Base-by-base conservation (phyloP, 768 basidiomycete genomes). In the Naematelia aurantialba region DNA sequence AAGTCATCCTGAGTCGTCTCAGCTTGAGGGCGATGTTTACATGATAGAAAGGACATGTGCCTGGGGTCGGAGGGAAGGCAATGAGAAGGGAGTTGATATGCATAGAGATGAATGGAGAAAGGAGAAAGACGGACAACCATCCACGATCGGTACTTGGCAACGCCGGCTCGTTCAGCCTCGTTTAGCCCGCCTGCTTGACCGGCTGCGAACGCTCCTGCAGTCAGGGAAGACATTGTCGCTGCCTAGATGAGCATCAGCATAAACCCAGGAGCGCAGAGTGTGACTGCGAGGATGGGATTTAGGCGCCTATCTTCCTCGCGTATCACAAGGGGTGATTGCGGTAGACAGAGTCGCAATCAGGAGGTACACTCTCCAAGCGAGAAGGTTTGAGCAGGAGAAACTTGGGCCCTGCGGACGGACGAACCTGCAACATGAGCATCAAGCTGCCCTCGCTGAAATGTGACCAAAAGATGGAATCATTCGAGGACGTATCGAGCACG, bases 371-470 rank as follows among this genome's bases (percentile, higher is more conserved):
- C 61, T 44, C 30, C 56, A 52, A 22, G 52, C 1, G 24, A 30
- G 21, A 45, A 53, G n/a, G 53, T n/a, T n/a, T n/a, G 1, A 59
- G 52, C 4, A 46, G 39, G 21, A 68, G 53, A n/a, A n/a, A n/a
- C n/a, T n/a, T n/a, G n/a, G n/a, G n/a, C n/a, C n/a, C n/a, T n/a
- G n/a, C n/a, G 29, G 58, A 56, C 3, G 61, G 56, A 8, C 63
- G 46, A 45, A 68, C 68, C 49, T 73, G 71, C 27, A 76, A 53
- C 42, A 66, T 55, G 19, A 63, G 59, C 70, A 75, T 70, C 45
- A 70, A 52, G 31, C 60, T 66, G 3, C 70, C 75, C 52, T 76
- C 75, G 22, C 67, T 45, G 44, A 66, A 75, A 55, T 72, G 68
- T 12, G 57, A 47, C 65, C 67, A 76, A 61, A 67, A 76, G 14